Evolutionary conservation across 75 land plant genomes (phyloP).

Genomic region (Pinus albicaulis): DNA sequence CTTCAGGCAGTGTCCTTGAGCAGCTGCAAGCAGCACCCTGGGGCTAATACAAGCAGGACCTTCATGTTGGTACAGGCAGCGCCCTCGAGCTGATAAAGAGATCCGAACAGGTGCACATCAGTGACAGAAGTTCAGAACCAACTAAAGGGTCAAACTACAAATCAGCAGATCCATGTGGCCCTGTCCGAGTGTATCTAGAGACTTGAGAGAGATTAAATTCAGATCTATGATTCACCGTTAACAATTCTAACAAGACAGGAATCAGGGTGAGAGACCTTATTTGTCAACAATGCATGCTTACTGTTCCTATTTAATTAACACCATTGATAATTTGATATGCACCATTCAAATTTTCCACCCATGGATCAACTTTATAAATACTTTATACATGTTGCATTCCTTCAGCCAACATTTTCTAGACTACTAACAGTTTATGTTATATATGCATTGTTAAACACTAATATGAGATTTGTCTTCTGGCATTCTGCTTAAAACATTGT

Average conservation of each 20-base stretch:
- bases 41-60: too few species aligned
- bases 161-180: too few species aligned
- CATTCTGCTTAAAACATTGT: background rate
- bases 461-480: background rate
- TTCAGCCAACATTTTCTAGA: background rate
- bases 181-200: too few species aligned
- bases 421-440: background rate
- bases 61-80: too few species aligned
- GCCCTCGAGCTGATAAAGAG: too few species aligned
- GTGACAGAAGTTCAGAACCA: constrained; percentile 2
- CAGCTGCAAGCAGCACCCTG: too few species aligned
- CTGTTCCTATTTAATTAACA: background rate
- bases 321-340: too few species aligned
- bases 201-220: too few species aligned
- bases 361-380: background rate
- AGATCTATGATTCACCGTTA: too few species aligned
- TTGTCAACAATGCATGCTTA: background rate
- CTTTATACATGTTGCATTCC: background rate
- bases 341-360: background rate
- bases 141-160: background rate
- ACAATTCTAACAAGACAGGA: background rate
- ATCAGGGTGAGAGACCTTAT: too few species aligned
- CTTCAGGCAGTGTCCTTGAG: too few species aligned
- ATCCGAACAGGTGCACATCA: too few species aligned
- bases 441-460: background rate